A percentile compares a stretch with the other conserved stretches of the same genome.
These are phyloP conservation scores for Miscanthus lutarioriparius DNA, from an alignment of 176 grass and related monocot genomes.

Conservation along the genomic window DNA sequence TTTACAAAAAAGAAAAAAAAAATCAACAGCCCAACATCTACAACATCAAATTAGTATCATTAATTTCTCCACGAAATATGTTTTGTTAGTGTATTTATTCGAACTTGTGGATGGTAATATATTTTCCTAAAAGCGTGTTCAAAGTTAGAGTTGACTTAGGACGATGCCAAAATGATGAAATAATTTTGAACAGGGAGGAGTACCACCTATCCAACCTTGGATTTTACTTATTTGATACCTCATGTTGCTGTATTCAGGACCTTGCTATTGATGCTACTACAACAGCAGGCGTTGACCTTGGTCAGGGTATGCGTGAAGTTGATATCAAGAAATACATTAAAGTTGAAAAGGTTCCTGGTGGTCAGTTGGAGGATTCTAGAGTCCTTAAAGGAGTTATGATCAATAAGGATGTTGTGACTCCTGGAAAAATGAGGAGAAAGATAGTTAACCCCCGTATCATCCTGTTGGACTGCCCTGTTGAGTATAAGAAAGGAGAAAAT, in stretches of 20 bases:
- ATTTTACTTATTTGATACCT: conserved; percentile 24
- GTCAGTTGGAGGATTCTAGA: conserved; percentile 88
- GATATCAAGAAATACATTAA: conserved; percentile 99
- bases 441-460: conserved; percentile 97
- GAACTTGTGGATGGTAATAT: background rate
- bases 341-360: conserved; percentile 96
- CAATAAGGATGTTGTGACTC: conserved; percentile 98
- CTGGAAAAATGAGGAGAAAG: conserved; percentile 96
- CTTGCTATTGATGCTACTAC: conserved; percentile 97
- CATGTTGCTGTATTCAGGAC: conserved; percentile 55
- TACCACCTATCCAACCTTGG: background rate
- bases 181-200: background rate
- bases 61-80: background rate
- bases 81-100: background rate
- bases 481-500: conserved; percentile 99
- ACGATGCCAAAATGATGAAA: background rate
- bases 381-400: conserved; percentile 99
- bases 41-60: background rate
- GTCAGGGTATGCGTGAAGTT: conserved; percentile 92
- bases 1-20: background rate
- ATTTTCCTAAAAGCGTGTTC: background rate
- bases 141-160: background rate
- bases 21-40: background rate
- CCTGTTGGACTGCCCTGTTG: conserved; percentile 87
- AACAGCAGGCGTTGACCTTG: conserved; percentile 89